Evolutionary conservation across 345 rosid genomes (phyloP).

Genomic region (Syzygium jambos): DNA sequence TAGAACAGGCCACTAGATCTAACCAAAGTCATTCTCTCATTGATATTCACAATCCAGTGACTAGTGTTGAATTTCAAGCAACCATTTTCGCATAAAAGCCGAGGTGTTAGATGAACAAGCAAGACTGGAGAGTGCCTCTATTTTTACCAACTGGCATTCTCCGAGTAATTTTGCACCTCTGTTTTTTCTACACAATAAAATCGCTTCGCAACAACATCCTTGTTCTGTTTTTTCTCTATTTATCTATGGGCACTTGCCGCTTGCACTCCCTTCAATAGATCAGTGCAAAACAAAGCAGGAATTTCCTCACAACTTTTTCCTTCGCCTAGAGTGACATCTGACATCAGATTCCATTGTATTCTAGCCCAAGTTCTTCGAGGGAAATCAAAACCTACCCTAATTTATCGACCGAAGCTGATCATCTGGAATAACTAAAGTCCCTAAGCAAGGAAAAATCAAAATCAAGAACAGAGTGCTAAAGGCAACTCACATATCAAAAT

Average conservation of each 20-base stretch:
- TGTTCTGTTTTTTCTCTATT: background rate
- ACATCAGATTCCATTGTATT: background rate
- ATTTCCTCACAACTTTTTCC: background rate
- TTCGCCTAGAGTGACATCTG: background rate
- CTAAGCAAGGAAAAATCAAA: background rate
- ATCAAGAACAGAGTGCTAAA: background rate
- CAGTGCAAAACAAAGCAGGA: background rate
- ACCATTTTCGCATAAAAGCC: background rate
- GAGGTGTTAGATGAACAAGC: background rate
- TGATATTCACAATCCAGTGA: background rate
- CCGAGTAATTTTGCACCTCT: background rate
- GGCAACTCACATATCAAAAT: background rate
- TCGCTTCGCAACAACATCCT: rapidly evolving
- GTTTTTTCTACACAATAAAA: background rate
- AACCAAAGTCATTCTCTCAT: background rate
- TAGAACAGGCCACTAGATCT: background rate
- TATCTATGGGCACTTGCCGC: background rate
- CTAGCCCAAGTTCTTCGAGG: background rate
- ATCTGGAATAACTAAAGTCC: background rate
- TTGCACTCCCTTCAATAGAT: background rate
- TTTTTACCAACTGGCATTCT: background rate
- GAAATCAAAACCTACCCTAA: background rate
- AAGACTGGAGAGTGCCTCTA: background rate
- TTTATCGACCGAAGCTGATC: background rate
- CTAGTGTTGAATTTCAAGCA: background rate